Percentiles rank a stretch among this genome's conserved stretches.
phyloP scores from a whole-genome alignment of 2,329 filamentous ascomycete species.

The Diaporthe citrichinensis region DNA sequence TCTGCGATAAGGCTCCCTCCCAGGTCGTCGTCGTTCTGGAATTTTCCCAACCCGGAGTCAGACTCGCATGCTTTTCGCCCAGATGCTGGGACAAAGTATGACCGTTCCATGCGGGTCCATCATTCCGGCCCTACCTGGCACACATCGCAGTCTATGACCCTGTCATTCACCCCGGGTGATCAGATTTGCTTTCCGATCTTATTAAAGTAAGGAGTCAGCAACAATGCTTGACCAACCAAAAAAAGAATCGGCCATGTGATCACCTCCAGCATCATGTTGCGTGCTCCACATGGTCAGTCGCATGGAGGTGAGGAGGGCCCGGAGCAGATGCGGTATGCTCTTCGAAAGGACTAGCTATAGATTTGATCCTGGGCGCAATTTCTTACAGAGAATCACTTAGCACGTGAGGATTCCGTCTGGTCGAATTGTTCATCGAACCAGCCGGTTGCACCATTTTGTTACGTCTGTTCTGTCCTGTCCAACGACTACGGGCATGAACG shows the following conservation, averaged over 20 bases:
- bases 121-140: background rate
- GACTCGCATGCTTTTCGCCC: conserved; percentile 11
- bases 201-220: background rate
- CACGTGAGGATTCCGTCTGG: background rate
- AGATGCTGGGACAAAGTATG: conserved; percentile 24
- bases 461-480: background rate
- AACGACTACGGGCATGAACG: background rate
- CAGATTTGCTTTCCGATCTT: conserved; percentile 17
- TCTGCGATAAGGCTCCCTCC: background rate
- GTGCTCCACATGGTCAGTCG: background rate
- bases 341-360: background rate
- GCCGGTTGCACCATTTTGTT: background rate
- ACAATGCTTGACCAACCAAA: background rate
- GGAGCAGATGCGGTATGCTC: too few relatives aligned
- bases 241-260: background rate
- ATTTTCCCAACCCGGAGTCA: background rate
- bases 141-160: background rate
- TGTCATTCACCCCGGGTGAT: background rate
- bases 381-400: background rate
- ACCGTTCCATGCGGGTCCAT: conserved; percentile 4
- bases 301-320: background rate
- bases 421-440: background rate
- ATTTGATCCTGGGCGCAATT: background rate
- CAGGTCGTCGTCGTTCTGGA: background rate
- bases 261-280: background rate